Percentiles rank a stretch among this genome's conserved stretches.
Conservation (phyloP, 306 rosid genomes). For the Castanopsis chinensis region DNA sequence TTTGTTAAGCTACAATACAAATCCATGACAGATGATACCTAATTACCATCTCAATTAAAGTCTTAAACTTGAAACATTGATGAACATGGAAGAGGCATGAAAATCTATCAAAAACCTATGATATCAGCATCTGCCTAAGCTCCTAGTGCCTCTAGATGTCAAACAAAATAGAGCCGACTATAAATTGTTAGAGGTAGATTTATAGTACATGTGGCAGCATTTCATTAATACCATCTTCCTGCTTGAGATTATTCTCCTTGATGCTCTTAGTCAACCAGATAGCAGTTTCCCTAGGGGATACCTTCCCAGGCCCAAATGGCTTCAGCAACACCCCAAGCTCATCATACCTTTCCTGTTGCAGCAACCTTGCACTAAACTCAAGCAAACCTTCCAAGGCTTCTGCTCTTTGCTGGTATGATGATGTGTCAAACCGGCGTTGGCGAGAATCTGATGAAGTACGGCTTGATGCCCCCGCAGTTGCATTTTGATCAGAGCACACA, state of each 20-base stretch:
- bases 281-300: conserved; percentile 97
- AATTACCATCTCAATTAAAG: conserved; percentile 3
- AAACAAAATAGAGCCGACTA: conserved; percentile 21
- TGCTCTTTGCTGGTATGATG: conserved; percentile 85
- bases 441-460: conserved; percentile 69
- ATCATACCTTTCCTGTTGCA: conserved; percentile 78
- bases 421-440: conserved; percentile 66
- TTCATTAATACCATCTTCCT: conserved; percentile 39
- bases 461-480: conserved; percentile 95
- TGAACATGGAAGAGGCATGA: not conserved
- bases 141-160: conserved; percentile 37
- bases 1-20: too few relatives aligned
- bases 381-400: conserved; percentile 98
- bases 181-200: conserved; percentile 18
- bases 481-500: conserved; percentile 76
- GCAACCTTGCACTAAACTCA: conserved; percentile 95
- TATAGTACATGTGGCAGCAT: conserved; percentile 27
- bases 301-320: conserved; percentile 97
- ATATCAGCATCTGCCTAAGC: conserved; percentile 28
- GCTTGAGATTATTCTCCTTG: conserved; percentile 65
- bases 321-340: conserved; percentile 95
- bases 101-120: conserved; percentile 28
- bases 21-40: not conserved
- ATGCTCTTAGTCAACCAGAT: conserved; percentile 98
- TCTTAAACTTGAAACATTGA: not conserved